These are phyloP conservation scores for Berberis vulgaris DNA, from an alignment of 164 flowering plant genomes.

Conservation along the genomic window DNA sequence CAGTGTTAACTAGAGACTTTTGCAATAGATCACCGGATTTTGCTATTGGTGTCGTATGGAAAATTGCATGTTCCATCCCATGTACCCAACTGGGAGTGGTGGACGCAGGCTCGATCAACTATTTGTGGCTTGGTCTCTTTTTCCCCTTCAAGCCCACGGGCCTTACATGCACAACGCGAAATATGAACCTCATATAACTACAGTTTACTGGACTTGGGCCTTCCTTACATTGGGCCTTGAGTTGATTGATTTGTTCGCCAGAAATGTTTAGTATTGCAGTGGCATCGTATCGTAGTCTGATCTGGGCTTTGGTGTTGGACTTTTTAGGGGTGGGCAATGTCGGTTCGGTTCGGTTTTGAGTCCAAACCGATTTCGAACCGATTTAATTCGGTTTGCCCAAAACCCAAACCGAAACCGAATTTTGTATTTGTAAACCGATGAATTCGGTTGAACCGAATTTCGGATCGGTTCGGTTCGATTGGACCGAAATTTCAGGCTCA, in stretches of 20 bases:
- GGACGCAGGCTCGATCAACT: conserved; percentile 58
- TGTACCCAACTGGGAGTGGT: conserved; percentile 46
- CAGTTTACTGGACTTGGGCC: conserved; percentile 27
- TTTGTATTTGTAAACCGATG: no score
- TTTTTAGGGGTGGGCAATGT: no score
- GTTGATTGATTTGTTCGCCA: conserved; percentile 33
- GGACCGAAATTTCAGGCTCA: no score
- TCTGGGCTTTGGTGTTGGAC: neutral
- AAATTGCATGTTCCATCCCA: conserved; percentile 49
- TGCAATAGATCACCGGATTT: conserved; percentile 36
- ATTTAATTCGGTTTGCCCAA: no score
- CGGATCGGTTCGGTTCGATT: no score
- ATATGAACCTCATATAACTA: conserved; percentile 30
- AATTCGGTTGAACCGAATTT: no score
- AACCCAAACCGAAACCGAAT: no score
- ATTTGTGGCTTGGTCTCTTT: conserved; percentile 45
- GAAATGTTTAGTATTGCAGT: conserved; percentile 44
- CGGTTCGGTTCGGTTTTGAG: no score
- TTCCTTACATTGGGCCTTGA: conserved; percentile 46
- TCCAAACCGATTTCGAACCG: no score
- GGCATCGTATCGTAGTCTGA: neutral
- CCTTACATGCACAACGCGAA: conserved; percentile 12
- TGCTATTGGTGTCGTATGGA: conserved; percentile 49
- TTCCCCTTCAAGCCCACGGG: conserved; percentile 39
- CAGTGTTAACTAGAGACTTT: conserved; percentile 25